These are phyloP conservation scores for Amylocystis lapponica DNA, from an alignment of 768 basidiomycete species.

Conservation along the genomic window DNA sequence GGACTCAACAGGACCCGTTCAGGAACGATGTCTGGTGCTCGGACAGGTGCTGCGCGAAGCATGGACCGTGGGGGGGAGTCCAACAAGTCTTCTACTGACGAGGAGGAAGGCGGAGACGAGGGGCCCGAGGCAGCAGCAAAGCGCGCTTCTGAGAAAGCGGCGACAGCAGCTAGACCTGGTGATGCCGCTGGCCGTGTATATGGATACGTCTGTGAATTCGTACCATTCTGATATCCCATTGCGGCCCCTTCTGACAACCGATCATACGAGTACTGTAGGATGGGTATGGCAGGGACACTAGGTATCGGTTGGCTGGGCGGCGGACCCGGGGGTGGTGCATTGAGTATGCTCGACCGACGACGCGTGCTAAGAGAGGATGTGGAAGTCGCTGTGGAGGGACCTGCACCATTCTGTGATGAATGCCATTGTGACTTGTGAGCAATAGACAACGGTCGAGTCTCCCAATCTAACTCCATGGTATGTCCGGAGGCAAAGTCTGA, in stretches of 20 bases:
- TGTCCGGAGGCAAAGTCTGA: background rate
- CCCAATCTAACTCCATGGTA: constrained; percentile 21
- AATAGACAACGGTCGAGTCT: constrained; percentile 19
- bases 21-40: constrained; percentile 35
- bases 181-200: constrained; percentile 36
- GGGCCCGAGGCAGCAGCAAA: constrained; percentile 26
- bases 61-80: constrained; percentile 55
- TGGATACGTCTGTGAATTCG: constrained; percentile 13
- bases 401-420: constrained; percentile 1
- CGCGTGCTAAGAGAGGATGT: constrained; percentile 36
- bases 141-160: constrained; percentile 55
- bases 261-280: constrained; percentile 25
- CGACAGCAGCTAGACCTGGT: constrained; percentile 50
- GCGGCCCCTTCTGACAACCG: constrained; percentile 14
- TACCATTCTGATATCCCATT: constrained; percentile 14
- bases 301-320: constrained; percentile 76
- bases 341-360: constrained; percentile 64
- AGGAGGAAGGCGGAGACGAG: constrained; percentile 15
- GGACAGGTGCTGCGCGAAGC: constrained; percentile 27
- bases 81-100: constrained; percentile 45
- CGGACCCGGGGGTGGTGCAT: constrained; percentile 57
- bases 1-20: constrained; percentile 41
- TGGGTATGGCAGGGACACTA: constrained; percentile 41
- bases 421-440: constrained; percentile 20
- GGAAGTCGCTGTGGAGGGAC: constrained; percentile 4